Conservation (phyloP, 116 monocot genomes). For the Cymodocea nodosa region DNA sequence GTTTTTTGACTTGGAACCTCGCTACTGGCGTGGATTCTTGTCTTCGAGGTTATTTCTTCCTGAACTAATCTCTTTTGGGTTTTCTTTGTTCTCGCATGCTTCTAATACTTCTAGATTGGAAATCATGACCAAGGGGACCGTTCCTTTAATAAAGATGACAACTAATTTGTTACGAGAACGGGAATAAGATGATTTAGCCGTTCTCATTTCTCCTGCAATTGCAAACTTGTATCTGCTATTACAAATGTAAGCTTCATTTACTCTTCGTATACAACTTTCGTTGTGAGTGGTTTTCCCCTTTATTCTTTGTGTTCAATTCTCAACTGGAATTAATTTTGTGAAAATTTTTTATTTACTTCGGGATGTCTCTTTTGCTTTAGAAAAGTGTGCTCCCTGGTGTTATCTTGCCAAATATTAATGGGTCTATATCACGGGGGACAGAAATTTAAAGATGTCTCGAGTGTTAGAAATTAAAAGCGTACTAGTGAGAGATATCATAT, state of each 20-base stretch:
- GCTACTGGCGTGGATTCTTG: conserved; percentile 60
- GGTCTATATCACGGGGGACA: neutral
- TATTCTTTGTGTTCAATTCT: neutral
- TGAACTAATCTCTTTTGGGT: conserved; percentile 40
- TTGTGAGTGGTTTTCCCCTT: neutral
- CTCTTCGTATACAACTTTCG: neutral
- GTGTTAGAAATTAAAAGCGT: too few species aligned
- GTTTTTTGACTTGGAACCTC: conserved; percentile 57
- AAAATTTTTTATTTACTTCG: neutral
- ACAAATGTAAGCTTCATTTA: neutral
- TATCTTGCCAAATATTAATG: neutral
- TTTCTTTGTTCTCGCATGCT: conserved; percentile 37
- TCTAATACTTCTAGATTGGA: conserved; percentile 48
- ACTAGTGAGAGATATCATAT: too few species aligned
- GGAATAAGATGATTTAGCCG: neutral
- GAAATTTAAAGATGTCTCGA: neutral
- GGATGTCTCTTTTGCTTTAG: neutral
- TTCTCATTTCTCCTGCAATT: neutral
- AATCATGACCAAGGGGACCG: conserved; percentile 52
- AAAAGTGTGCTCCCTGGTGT: neutral
- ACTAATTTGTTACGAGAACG: conserved; percentile 32
- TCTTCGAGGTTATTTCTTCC: conserved; percentile 46
- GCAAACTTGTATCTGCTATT: neutral
- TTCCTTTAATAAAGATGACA: conserved; percentile 50
- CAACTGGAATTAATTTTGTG: neutral